Evolutionary conservation across 108 stramenopile genomes (phyloP).

Genomic region (Cyclotella kingstonii): DNA sequence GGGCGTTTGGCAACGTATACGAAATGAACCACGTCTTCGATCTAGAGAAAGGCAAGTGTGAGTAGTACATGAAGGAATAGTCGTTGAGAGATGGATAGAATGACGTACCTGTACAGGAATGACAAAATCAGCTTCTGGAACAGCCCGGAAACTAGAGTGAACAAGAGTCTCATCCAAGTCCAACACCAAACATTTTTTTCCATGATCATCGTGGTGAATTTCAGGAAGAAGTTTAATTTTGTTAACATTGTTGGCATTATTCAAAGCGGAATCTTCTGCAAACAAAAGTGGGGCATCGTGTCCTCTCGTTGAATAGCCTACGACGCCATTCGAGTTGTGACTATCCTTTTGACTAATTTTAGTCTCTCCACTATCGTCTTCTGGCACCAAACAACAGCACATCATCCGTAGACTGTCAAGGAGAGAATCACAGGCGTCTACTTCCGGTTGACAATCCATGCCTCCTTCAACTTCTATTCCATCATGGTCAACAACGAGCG

Average conservation of each 20-base stretch:
- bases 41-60: slow-evolving; percentile 44
- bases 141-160: slow-evolving; percentile 96
- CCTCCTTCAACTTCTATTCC: slow-evolving; percentile 33
- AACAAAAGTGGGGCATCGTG: slow-evolving; percentile 39
- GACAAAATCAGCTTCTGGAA: slow-evolving; percentile 94
- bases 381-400: slow-evolving; percentile 82
- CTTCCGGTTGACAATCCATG: slow-evolving; percentile 45
- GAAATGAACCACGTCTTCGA: slow-evolving; percentile 95
- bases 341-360: slow-evolving; percentile 1
- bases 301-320: slow-evolving; percentile 42
- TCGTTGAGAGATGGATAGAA: background rate
- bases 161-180: slow-evolving; percentile 99
- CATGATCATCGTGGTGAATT: slow-evolving; percentile 65
- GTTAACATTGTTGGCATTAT: slow-evolving; percentile 34
- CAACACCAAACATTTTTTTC: slow-evolving; percentile 92
- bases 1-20: slow-evolving; percentile 98
- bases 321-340: slow-evolving; percentile 5
- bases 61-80: too few relatives aligned
- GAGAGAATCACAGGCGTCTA: slow-evolving; percentile 68
- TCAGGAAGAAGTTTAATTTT: slow-evolving; percentile 56
- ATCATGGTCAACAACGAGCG: slow-evolving; percentile 25
- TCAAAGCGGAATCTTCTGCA: slow-evolving; percentile 41
- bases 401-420: slow-evolving; percentile 79
- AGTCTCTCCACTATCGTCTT: slow-evolving; percentile 25
- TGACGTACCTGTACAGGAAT: slow-evolving; percentile 93